Evolutionary conservation across 371 early-diverging fungal species (phyloP).

Genomic region (Mucor sp.): DNA sequence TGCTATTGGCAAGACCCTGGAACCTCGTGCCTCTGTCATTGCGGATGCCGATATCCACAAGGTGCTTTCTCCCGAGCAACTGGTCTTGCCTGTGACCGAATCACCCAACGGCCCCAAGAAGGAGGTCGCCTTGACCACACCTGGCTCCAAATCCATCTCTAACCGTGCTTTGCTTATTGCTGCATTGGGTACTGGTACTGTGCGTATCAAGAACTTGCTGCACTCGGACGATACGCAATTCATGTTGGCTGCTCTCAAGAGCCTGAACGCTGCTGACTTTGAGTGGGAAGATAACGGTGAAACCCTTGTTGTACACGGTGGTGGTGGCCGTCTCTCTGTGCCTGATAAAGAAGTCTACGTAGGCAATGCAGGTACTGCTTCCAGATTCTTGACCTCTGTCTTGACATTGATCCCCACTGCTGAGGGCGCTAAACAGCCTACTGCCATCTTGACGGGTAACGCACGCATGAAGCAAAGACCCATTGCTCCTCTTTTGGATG

Average conservation of each 20-base stretch:
- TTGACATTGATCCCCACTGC: slow-evolving; percentile 71
- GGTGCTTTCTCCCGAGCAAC: slow-evolving; percentile 78
- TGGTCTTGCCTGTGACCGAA: slow-evolving; percentile 67
- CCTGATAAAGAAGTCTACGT: slow-evolving; percentile 86
- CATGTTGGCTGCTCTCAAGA: slow-evolving; percentile 91
- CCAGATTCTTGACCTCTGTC: slow-evolving; percentile 93
- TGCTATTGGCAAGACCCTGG: slow-evolving; percentile 83
- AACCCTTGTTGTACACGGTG: slow-evolving; percentile 84
- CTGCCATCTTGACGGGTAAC: slow-evolving; percentile 90
- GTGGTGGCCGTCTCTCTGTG: slow-evolving; percentile 73
- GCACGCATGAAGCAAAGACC: slow-evolving; percentile 98
- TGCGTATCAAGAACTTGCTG: slow-evolving; percentile 84
- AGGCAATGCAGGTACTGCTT: slow-evolving; percentile 98
- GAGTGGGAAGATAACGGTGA: slow-evolving; percentile 94
- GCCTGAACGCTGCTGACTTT: slow-evolving; percentile 84
- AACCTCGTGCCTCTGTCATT: slow-evolving; percentile 82
- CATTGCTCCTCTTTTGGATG: slow-evolving; percentile 87
- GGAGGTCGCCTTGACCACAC: slow-evolving; percentile 72
- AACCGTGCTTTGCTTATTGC: slow-evolving; percentile 95
- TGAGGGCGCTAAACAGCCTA: slow-evolving; percentile 32
- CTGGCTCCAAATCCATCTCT: slow-evolving; percentile 96
- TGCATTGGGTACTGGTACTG: slow-evolving; percentile 85
- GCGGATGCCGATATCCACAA: slow-evolving; percentile 82
- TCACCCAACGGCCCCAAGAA: slow-evolving; percentile 45
- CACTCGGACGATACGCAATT: slow-evolving; percentile 98